Evolutionary conservation across 441 rosid species (phyloP), one percentile per base, ranked within the genome.

Genomic region (Bocquillonia castaneifolia): DNA sequence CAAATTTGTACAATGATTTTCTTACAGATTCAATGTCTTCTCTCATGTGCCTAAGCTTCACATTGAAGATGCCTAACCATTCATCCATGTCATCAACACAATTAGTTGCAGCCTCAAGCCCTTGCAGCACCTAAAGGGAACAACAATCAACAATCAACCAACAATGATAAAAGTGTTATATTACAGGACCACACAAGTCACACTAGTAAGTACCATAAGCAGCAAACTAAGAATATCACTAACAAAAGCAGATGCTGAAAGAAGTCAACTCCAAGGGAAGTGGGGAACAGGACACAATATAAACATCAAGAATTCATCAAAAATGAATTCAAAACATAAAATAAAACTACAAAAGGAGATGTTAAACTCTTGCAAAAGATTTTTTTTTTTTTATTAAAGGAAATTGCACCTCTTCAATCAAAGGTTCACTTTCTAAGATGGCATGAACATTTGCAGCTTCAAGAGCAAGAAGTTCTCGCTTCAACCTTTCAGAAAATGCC

Each of bases 391-490:
- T 14, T 10, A 31, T 44, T 36, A 22, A 64, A 74, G 42, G 31
- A 75, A 51, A 39, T 70, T 20, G 26, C 54, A 95, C 98, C 91
- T 91, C 95, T 8, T 95, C 97, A 77, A 95, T 82, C 77, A 95
- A 69, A 42, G 97, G 98, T 84, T 90, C 96, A 80, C 85, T 95
- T 84, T 95, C 99, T 85, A 92, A 76, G 77, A 95, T 89, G 76
- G 98, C 99, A 83, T 95, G 99, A 69, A 95, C 98, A 72, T 95
- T 95, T 70, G 99, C 99, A 17, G 99, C 99, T 85, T 95, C 99
- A 66, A 95, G 82, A 26, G 99, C 99, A 65, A 80, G 97, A 80
- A 93, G 93, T 83, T 95, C 98, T 65, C 99, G 88, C 86, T 88
- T 95, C 81, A 95, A 81, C 79, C 98, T 87, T 84, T 95, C 99